These are phyloP conservation scores for Metschnikowia similis DNA, from an alignment of 805 yeast species.

Conservation along the genomic window DNA sequence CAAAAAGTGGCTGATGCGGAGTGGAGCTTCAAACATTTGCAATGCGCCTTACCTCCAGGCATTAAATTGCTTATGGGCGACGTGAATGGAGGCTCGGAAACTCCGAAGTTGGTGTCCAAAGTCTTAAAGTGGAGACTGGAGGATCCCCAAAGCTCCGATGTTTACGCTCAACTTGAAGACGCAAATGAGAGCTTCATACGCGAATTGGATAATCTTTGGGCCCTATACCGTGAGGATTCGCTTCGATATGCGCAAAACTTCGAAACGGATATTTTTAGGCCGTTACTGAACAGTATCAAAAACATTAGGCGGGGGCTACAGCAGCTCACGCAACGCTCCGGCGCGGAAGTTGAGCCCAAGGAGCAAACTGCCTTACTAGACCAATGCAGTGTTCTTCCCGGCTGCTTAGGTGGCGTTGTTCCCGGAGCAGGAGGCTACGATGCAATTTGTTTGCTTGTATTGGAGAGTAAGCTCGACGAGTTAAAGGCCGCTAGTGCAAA, in stretches of 20 bases:
- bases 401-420: constrained; percentile 92
- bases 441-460: constrained; percentile 74
- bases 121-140: constrained; percentile 66
- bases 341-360: constrained; percentile 86
- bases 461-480: constrained; percentile 34
- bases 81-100: constrained; percentile 86
- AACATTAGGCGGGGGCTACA: constrained; percentile 57
- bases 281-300: constrained; percentile 37
- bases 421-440: constrained; percentile 99
- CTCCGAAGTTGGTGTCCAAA: constrained; percentile 80
- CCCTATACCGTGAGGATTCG: constrained; percentile 26
- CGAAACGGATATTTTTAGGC: constrained; percentile 19
- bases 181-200: constrained; percentile 58
- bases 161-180: constrained; percentile 54
- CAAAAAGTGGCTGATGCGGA: constrained; percentile 36
- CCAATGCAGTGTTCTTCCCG: constrained; percentile 45
- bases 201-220: constrained; percentile 40
- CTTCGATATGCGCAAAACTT: constrained; percentile 27
- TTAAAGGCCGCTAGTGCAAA: constrained; percentile 19
- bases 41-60: constrained; percentile 63
- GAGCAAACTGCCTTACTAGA: constrained; percentile 70
- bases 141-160: constrained; percentile 43
- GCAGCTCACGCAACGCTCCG: constrained; percentile 56
- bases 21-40: constrained; percentile 60
- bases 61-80: constrained; percentile 86